Evolutionary conservation across 2,329 filamentous ascomycete genomes (phyloP).

Genomic region (Monascus ruber): DNA sequence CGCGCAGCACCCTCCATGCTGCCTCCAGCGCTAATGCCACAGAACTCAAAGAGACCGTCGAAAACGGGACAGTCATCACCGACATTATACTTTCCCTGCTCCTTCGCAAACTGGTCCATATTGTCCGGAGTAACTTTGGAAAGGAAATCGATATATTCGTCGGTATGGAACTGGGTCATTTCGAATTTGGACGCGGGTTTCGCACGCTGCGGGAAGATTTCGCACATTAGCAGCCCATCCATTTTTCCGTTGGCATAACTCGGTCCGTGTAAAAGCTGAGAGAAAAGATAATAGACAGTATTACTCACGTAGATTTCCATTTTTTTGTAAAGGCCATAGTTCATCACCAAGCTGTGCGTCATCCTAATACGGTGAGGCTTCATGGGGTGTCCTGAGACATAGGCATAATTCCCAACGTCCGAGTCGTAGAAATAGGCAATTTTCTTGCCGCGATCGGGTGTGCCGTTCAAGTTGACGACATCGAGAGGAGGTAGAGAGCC

Average conservation of each 20-base stretch:
- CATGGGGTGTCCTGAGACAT: conserved; percentile 64
- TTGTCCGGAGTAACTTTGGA: conserved; percentile 94
- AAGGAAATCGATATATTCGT: conserved; percentile 62
- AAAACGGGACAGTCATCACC: conserved; percentile 56
- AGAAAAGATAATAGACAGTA: not conserved
- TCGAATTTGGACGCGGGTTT: conserved; percentile 64
- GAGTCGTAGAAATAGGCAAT: conserved; percentile 98
- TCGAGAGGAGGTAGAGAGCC: conserved; percentile 45
- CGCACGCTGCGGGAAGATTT: conserved; percentile 46
- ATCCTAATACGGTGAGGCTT: conserved; percentile 58
- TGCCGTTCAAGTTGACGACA: conserved; percentile 38
- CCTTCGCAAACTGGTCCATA: conserved; percentile 85
- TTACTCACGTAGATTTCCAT: conserved; percentile 56
- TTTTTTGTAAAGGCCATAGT: conserved; percentile 61
- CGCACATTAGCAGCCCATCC: conserved; percentile 8
- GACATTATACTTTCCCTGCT: conserved; percentile 71
- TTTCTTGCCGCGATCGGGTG: conserved; percentile 55
- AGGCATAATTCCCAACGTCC: conserved; percentile 96
- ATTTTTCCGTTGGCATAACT: not conserved
- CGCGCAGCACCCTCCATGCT: conserved; percentile 62
- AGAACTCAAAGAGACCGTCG: conserved; percentile 60
- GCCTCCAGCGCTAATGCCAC: conserved; percentile 57
- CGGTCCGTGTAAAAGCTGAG: not conserved
- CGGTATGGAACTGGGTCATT: conserved; percentile 63
- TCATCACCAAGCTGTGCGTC: conserved; percentile 57